Evolutionary conservation across 208 protist species (phyloP), one percentile per base, ranked within the genome.

Genomic region (Novymonas esmeraldas): DNA sequence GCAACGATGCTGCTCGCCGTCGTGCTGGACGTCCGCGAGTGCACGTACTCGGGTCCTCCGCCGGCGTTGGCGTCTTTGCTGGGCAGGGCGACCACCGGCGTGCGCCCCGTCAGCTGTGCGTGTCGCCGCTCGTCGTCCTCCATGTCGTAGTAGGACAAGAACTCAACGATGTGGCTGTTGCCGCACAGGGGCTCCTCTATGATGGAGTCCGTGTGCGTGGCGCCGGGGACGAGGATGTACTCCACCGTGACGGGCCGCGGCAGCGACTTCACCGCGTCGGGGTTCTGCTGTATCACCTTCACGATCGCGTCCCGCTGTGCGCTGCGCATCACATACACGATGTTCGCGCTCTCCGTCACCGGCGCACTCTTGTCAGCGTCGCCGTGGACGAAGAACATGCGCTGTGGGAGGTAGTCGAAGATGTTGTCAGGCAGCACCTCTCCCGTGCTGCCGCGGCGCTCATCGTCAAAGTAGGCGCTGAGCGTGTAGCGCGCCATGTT

Each of bases 361-460:
- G 91, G 91, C 3, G 91, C 85, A 51, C 82, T 89, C 60, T 64
- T 84, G 75, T 96, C 91, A 0, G 73, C 78, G 57, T 93, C 91
- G 36, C 91, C 91, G 64, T 96, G 91, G 34, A 94, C 73, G 48
- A 94, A 92, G 62, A 81, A 85, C 84, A 96, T 96, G 26, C 64
- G 66, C 54, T 69, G 52, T 16, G 91, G 91, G 26, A 96, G 63
- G 64, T 83, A 90, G 55, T 96, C 88, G 67, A 94, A 93, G 36
- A 94, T 76, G 71, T 87, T 94, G 41, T 84, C 73, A n/a, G 87
- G 87, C 61, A 94, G 71, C 49, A 75, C 71, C 64, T 96, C 90
- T 18, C 86, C 86, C 1, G 84, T 92, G 49, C 70, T 60, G 14
- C 41, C 52, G 39, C 36, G 39, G 28, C 60, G 71, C 39, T 61